Evolutionary conservation across 805 yeast species (phyloP).

Genomic region (Ascoidea asiatica): DNA sequence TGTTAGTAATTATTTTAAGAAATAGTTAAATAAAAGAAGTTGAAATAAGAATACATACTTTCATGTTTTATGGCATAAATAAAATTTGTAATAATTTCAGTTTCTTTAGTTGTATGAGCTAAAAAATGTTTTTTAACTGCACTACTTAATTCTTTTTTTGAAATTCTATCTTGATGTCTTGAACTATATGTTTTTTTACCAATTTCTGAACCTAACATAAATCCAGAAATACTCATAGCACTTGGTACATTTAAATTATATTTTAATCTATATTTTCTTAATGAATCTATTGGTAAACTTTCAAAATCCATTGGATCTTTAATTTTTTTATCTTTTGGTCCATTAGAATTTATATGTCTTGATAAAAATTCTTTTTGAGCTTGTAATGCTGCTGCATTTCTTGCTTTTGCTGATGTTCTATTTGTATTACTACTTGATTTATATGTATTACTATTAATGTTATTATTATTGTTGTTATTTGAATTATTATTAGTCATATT

Average conservation of each 20-base stretch:
- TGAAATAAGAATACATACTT: slow-evolving; percentile 22
- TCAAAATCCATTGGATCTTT: slow-evolving; percentile 59
- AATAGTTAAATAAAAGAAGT: background rate
- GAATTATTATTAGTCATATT: background rate
- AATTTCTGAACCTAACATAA: slow-evolving; percentile 50
- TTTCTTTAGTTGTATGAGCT: slow-evolving; percentile 50
- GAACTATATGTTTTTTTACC: slow-evolving; percentile 52
- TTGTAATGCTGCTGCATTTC: slow-evolving; percentile 48
- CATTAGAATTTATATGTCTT: slow-evolving; percentile 63
- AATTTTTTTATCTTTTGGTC: slow-evolving; percentile 42
- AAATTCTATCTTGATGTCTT: slow-evolving; percentile 25
- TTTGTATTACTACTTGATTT: background rate
- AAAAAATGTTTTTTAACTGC: slow-evolving; percentile 59
- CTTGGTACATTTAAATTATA: slow-evolving; percentile 45
- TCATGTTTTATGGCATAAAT: slow-evolving; percentile 75
- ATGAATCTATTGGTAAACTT: slow-evolving; percentile 41
- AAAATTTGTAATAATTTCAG: slow-evolving; percentile 79
- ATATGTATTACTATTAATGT: background rate
- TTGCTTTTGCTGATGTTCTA: slow-evolving; percentile 42
- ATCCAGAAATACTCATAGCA: slow-evolving; percentile 56
- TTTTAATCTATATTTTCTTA: slow-evolving; percentile 55
- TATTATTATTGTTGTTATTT: background rate
- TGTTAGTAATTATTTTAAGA: background rate
- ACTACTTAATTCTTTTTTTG: slow-evolving; percentile 46
- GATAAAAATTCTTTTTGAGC: slow-evolving; percentile 55